phyloP scores from a whole-genome alignment of 2,329 filamentous ascomycete genomes.

The Colletotrichum musicola region DNA sequence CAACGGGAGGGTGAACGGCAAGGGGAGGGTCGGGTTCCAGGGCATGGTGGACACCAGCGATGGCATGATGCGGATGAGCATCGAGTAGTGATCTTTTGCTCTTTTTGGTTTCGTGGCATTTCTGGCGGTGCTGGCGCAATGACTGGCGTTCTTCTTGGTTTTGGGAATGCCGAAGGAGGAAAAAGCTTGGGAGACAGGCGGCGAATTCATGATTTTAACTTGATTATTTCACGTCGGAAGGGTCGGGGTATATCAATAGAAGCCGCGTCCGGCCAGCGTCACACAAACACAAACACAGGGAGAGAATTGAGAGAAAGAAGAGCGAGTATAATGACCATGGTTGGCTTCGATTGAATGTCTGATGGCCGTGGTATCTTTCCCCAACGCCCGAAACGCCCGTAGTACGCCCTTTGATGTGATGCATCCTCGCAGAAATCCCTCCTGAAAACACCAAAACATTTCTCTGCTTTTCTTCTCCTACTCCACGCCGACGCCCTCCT shows the following conservation, averaged over 20 bases:
- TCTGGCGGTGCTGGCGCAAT: too few species aligned
- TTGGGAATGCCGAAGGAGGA: neutral
- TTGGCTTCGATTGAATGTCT: too few species aligned
- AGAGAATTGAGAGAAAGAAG: too few species aligned
- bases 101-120: neutral
- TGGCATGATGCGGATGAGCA: slow-evolving; percentile 96
- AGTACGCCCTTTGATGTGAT: too few species aligned
- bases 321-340: too few species aligned
- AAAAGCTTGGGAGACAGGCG: neutral
- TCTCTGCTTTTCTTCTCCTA: slow-evolving; percentile 16
- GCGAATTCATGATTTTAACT: too few species aligned
- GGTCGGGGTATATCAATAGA: too few species aligned
- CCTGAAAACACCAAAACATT: too few species aligned
- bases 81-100: slow-evolving; percentile 70
- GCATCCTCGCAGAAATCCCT: too few species aligned
- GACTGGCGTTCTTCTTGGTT: neutral
- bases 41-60: slow-evolving; percentile 98
- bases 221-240: too few species aligned
- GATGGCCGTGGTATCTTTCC: slow-evolving; percentile 14
- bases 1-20: slow-evolving; percentile 62
- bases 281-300: too few species aligned
- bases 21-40: slow-evolving; percentile 81
- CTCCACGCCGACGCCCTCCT: slow-evolving; percentile 60
- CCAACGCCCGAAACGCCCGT: slow-evolving; percentile 32
- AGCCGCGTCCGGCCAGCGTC: too few species aligned